A percentile compares a stretch with the other conserved stretches of the same genome.
These are phyloP conservation scores for Haplosporangium sp. DNA, from an alignment of 371 early-diverging fungal genomes.

Conservation along the genomic window DNA sequence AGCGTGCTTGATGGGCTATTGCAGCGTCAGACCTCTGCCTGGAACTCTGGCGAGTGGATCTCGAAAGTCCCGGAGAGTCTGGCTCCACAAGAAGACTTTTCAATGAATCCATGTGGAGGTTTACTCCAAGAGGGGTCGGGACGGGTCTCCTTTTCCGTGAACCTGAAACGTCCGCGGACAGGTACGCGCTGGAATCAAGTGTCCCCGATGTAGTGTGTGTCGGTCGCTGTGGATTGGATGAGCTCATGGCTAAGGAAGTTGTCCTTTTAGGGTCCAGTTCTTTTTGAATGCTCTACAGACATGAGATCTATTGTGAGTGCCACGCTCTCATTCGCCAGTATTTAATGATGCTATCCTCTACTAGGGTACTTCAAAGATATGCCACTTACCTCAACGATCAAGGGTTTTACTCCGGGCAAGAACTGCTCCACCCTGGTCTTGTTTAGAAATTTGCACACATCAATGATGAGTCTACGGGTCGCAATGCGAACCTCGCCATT, in stretches of 20 bases:
- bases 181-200: background rate
- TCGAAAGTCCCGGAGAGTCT: conserved; percentile 30
- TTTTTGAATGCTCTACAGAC: conserved; percentile 41
- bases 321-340: background rate
- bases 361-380: background rate
- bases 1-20: conserved; percentile 40
- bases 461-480: conserved; percentile 68
- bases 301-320: too few relatives aligned
- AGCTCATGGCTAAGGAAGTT: background rate
- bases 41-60: conserved; percentile 22
- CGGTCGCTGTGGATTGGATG: conserved; percentile 16
- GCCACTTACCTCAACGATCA: conserved; percentile 44
- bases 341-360: background rate
- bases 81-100: conserved; percentile 42
- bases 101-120: conserved; percentile 51
- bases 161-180: background rate
- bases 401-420: conserved; percentile 49
- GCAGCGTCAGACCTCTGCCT: conserved; percentile 41
- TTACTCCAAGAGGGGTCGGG: conserved; percentile 25
- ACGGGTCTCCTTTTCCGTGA: conserved; percentile 18
- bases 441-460: conserved; percentile 58
- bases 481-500: conserved; percentile 77
- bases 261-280: conserved; percentile 38
- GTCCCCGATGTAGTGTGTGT: background rate
- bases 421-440: conserved; percentile 54